Conservation (phyloP, 2,329 filamentous ascomycete species). For the Fusarium sp. region DNA sequence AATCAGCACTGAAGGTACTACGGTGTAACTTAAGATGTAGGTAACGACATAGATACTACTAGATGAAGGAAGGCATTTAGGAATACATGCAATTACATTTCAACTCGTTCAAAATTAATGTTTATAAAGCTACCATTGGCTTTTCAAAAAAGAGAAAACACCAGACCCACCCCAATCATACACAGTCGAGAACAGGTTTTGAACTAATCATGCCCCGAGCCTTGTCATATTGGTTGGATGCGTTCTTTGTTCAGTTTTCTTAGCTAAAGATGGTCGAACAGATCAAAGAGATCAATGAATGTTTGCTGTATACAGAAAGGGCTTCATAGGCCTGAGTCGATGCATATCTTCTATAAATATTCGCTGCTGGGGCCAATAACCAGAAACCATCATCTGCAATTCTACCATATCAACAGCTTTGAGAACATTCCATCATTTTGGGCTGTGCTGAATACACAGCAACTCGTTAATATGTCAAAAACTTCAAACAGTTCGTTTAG, state of each 20-base stretch:
- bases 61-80: background rate
- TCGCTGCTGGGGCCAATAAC: background rate
- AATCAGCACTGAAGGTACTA: conserved; percentile 17
- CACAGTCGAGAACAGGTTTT: background rate
- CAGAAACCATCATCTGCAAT: background rate
- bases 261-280: background rate
- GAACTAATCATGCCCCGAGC: background rate
- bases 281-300: background rate
- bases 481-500: too few relatives aligned
- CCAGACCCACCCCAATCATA: background rate
- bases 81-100: background rate
- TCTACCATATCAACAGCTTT: background rate
- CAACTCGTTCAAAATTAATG: background rate
- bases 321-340: background rate
- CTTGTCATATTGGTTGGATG: background rate
- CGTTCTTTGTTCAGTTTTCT: background rate
- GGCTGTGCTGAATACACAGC: background rate
- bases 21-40: background rate
- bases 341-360: background rate
- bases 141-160: background rate
- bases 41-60: background rate
- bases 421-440: background rate
- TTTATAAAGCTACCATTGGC: background rate
- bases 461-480: background rate
- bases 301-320: background rate